phyloP scores from a whole-genome alignment of 2,329 filamentous ascomycete species.

The Hymenoscyphus infarciens region DNA sequence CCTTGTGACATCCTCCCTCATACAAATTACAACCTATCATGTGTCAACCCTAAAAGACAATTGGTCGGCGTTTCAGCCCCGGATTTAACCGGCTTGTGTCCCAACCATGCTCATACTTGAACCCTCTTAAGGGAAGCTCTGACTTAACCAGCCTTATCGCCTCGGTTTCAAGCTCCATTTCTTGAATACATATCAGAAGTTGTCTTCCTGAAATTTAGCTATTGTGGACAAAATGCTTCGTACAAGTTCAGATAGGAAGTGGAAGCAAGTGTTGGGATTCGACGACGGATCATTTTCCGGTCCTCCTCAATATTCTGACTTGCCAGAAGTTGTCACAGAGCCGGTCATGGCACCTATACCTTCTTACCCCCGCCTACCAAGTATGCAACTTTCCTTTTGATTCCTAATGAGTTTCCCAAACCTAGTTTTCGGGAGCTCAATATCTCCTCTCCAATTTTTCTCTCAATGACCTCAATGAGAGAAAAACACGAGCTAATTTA shows the following conservation, averaged over 20 bases:
- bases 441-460: not conserved
- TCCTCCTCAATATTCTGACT: conserved; percentile 9
- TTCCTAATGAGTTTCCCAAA: not conserved
- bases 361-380: conserved; percentile 25
- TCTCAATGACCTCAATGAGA: not conserved
- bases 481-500: not conserved
- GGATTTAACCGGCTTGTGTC: conserved; percentile 15
- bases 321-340: conserved; percentile 14
- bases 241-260: conserved; percentile 27
- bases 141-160: conserved; percentile 5
- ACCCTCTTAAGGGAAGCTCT: conserved; percentile 7
- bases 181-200: not conserved
- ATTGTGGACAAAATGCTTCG: conserved; percentile 17
- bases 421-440: not conserved
- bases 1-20: conserved; percentile 11
- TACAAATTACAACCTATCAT: conserved; percentile 6
- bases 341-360: conserved; percentile 4
- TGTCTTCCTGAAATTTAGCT: not conserved
- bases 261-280: conserved; percentile 33
- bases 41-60: not conserved
- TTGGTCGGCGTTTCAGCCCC: conserved; percentile 14
- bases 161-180: not conserved
- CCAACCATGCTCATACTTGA: conserved; percentile 14
- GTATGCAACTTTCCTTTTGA: not conserved
- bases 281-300: conserved; percentile 22